phyloP scores from a whole-genome alignment of 2,329 filamentous ascomycete genomes.

The Lachnellula arida region DNA sequence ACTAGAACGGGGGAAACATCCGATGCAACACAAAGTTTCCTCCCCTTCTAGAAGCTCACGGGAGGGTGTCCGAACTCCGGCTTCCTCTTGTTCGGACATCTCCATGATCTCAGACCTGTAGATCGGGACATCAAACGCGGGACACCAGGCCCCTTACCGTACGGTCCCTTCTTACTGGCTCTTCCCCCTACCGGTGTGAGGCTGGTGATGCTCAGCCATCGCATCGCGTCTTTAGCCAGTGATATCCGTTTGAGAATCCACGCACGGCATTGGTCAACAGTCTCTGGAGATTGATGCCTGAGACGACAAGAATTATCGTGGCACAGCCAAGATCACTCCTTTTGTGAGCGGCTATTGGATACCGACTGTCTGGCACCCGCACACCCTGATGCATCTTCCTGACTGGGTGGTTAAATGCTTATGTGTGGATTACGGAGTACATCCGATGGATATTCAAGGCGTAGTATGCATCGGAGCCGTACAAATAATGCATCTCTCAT shows the following conservation, averaged over 20 bases:
- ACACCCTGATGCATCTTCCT: neutral
- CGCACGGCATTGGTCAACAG: neutral
- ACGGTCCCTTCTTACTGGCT: no score
- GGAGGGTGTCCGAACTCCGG: neutral
- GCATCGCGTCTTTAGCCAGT: neutral
- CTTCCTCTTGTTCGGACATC: neutral
- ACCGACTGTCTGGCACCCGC: constrained; percentile 2
- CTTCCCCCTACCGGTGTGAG: neutral
- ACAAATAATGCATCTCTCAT: neutral
- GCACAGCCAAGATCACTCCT: constrained; percentile 5
- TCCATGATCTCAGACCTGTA: neutral
- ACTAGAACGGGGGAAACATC: neutral
- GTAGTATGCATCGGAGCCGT: neutral
- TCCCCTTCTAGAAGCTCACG: neutral
- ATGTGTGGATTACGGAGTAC: neutral
- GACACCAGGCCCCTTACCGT: neutral
- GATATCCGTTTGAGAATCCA: neutral
- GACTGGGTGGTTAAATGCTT: neutral
- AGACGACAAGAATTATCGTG: neutral
- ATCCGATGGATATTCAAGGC: neutral
- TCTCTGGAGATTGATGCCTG: neutral
- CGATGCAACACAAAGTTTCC: neutral
- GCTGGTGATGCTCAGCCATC: neutral
- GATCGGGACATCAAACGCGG: neutral
- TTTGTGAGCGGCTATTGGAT: neutral